Conservation (phyloP, 1,284 basidiomycete species). For the Stereum hirsutum region DNA sequence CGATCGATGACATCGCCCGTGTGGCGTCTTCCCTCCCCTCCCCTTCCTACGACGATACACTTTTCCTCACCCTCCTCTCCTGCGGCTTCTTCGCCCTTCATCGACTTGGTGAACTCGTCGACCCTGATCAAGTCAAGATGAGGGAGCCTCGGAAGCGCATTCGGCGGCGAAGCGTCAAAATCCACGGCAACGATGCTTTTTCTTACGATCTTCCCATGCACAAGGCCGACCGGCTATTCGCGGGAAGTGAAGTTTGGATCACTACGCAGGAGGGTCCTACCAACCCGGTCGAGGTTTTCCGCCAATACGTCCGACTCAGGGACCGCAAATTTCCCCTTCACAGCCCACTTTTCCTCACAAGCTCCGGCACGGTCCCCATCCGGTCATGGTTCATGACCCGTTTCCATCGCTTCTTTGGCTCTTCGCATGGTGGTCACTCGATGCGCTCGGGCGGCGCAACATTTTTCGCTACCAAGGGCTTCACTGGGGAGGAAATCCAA, state of each 20-base stretch:
- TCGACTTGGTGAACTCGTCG: background rate
- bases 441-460: constrained; percentile 28
- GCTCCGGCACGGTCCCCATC: constrained; percentile 15
- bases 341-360: constrained; percentile 13
- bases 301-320: constrained; percentile 9
- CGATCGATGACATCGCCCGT: background rate
- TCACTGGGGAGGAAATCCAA: constrained; percentile 23
- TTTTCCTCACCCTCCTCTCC: background rate
- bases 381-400: constrained; percentile 16
- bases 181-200: no score
- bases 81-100: background rate
- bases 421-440: constrained; percentile 23
- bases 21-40: background rate
- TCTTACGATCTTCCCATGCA: no score
- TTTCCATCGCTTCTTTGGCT: constrained; percentile 10
- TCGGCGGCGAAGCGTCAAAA: background rate
- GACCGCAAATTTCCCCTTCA: constrained; percentile 11
- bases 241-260: no score
- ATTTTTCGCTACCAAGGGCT: constrained; percentile 20
- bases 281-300: constrained; percentile 3
- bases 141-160: background rate
- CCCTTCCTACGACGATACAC: background rate
- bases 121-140: background rate
- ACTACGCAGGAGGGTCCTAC: background rate
- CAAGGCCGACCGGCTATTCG: no score